Conservation (phyloP, 2,329 filamentous ascomycete genomes). For the Botrytis porri region DNA sequence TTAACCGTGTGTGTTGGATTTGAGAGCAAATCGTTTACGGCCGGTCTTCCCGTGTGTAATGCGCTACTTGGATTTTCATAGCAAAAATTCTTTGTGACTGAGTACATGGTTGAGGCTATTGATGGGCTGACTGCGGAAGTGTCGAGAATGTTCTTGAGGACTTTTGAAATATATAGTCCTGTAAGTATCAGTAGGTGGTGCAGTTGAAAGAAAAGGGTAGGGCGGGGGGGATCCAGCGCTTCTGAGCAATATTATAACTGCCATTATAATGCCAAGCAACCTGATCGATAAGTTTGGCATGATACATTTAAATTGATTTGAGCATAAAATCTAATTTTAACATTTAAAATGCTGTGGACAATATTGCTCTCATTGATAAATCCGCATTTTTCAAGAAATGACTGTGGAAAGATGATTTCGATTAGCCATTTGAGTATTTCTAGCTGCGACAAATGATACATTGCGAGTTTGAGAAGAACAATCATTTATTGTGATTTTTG, state of each 20-base stretch:
- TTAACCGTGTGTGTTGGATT: not conserved
- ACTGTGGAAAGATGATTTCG: not conserved
- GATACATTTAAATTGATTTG: not conserved
- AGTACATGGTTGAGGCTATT: not conserved
- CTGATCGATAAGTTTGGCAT: too few relatives aligned
- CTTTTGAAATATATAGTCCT: not conserved
- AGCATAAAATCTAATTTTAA: not conserved
- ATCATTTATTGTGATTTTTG: not conserved
- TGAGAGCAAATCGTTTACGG: fast-evolving
- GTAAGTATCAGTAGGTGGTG: not conserved
- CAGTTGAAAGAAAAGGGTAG: not conserved
- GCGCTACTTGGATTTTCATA: fast-evolving
- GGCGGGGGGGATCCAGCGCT: not conserved
- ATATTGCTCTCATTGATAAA: not conserved
- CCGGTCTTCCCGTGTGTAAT: not conserved
- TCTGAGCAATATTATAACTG: not conserved
- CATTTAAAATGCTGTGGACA: not conserved
- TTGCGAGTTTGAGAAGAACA: not conserved
- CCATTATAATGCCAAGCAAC: not conserved
- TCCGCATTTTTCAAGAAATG: not conserved
- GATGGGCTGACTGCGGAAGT: not conserved
- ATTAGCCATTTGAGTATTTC: not conserved
- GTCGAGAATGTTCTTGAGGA: not conserved
- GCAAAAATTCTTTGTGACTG: not conserved
- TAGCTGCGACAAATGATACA: not conserved